Evolutionary conservation across 108 stramenopile genomes (phyloP), one percentile per base, ranked within the genome.

Genomic region (Cylindrotheca fusiformis): DNA sequence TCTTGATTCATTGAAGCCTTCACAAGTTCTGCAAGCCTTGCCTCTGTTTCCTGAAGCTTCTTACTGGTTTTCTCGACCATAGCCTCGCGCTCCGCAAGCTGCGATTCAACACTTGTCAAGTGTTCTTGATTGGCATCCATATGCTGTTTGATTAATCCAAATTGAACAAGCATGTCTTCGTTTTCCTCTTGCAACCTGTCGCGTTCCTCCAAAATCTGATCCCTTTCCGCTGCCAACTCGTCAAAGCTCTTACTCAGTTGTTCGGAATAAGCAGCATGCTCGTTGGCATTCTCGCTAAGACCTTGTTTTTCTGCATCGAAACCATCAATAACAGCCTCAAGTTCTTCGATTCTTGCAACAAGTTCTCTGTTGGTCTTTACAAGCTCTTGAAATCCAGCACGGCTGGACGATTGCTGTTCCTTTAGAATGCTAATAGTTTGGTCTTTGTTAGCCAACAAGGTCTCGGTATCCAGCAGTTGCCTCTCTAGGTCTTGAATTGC

Each of bases 101-200:
- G 47, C 12, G 10, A 4, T 26, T 31, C 31, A 14, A 60, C 27
- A 12, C 20, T 17, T 19, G 22, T 18, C 3, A 44, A 12, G 19
- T 69, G 30, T 1, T 65, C 74, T 69, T 81, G 80, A 24, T 63
- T 57, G 30, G 58, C 60, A 57, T 82, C 63, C 69, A 86, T 79
- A 46, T 83, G 65, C 60, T 90, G 79, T 46, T 87, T 86, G 56
- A 86, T 59, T 47, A 90, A 48, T 1, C 85, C 89, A 56, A 90
- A 80, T 52, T 90, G 89, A 21, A 90, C 85, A 48, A 90, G 77
- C 67, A 90, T 74, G 51, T 90, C 85, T 65, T 90, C 89, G 33
- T 82, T 87, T 32, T 90, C 89, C 29, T 74, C 68, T 33, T 84
- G 79, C 27, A 86, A 68, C 51, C 66, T 52, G 8, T 82, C 69